These are phyloP conservation scores for Candida alai DNA, from an alignment of 805 yeast species.

Conservation along the genomic window DNA sequence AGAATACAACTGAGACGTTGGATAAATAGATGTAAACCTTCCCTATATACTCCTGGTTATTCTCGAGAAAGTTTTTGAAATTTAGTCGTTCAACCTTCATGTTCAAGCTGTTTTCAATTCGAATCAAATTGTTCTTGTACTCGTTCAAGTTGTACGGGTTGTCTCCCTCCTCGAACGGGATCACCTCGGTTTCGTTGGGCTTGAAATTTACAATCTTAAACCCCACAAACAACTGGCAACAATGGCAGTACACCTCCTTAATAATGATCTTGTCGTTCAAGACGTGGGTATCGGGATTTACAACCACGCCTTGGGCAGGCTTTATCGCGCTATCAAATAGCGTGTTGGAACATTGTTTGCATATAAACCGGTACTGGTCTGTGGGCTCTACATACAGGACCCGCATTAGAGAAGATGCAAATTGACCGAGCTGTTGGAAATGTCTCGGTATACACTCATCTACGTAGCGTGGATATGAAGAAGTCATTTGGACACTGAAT, in stretches of 20 bases:
- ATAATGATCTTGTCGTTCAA: constrained; percentile 1
- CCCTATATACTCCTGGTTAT: constrained; percentile 8
- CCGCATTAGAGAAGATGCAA: neutral
- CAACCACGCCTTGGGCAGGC: neutral
- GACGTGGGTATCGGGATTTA: neutral
- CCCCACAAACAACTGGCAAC: constrained; percentile 13
- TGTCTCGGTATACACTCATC: constrained; percentile 3
- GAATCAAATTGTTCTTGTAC: constrained; percentile 10
- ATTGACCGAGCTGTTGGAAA: neutral
- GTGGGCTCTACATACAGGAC: neutral
- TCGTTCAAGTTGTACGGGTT: constrained; percentile 7
- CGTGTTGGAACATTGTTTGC: constrained; percentile 1
- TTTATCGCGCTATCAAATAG: neutral
- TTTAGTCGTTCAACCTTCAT: constrained; percentile 2
- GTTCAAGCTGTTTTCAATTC: constrained; percentile 10
- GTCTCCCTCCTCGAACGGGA: constrained; percentile 4
- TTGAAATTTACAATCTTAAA: constrained; percentile 12
- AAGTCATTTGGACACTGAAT: no score
- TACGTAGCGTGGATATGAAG: neutral
- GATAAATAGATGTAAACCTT: constrained; percentile 5
- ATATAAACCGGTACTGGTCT: neutral
- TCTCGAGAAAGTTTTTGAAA: constrained; percentile 1
- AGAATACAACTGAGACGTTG: constrained; percentile 1
- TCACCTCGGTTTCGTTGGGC: constrained; percentile 2
- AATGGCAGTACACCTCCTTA: constrained; percentile 8